Evolutionary conservation across 2,329 filamentous ascomycete species (phyloP), one percentile per base, ranked within the genome.

Genomic region (Coniochaeta sp.): DNA sequence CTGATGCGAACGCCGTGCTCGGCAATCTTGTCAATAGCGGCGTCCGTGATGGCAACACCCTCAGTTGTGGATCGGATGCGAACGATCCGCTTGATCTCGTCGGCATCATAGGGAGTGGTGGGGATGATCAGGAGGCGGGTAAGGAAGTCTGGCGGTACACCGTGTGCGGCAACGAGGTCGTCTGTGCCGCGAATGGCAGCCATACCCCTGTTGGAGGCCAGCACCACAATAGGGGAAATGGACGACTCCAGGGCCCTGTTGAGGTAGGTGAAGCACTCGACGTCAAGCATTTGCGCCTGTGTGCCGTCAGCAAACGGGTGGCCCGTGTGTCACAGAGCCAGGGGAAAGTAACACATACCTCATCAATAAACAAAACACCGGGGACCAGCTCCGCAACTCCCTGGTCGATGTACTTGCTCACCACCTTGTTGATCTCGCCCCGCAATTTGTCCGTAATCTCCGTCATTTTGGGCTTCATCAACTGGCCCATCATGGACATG

Each of bases 401-500:
- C 73, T 97, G 92, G 67, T 97, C 94, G 61, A 99, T 99, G 72
- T 97, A 99, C 70, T 92, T 91, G 78, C 91, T 96, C 60, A 99
- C 94, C 27, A 99, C 92, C 75, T 97, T 97, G 82, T 99, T 96
- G 75, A 99, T 97, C 74, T 99, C 94, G 52, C 82, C 77, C 55
- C 94, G 83, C 64, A 99, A 76, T 76, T 99, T 99, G 72, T 99
- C 94, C 27, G 94, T 99, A 65, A 99, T 97, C 70, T 99, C 94
- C 6, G 94, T 99, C 85, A 96, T 96, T 77, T 95, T 95, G 56
- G 94, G 94, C 80, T 97, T 97, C 91, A 97, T 96, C 65, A 99
- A 75, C 72, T 99, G 94, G 63, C 94, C 94, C 92, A 99, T 97
- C 94, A 99, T 97, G 75, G 91, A 96, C 91, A 99, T 97, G 59